These are phyloP conservation scores for Erodium texanum DNA, from an alignment of 441 rosid genomes.

Conservation along the genomic window DNA sequence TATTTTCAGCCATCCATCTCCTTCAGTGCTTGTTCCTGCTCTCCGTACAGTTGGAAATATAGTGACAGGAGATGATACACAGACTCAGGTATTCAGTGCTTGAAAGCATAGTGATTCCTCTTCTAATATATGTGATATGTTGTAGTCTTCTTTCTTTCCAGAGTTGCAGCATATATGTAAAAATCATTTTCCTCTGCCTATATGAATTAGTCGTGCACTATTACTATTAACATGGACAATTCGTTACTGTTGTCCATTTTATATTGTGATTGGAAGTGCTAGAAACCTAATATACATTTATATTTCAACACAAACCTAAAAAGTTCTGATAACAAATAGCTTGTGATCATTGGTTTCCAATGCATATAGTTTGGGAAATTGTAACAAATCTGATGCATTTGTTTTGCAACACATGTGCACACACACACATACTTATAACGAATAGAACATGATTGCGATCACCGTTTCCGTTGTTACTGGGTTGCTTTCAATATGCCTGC, in stretches of 20 bases:
- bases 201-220: too few relatives aligned
- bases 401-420: background rate
- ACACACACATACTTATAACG: too few relatives aligned
- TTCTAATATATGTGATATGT: too few relatives aligned
- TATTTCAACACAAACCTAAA: background rate
- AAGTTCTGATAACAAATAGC: background rate
- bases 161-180: too few relatives aligned
- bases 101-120: too few relatives aligned
- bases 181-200: background rate
- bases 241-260: background rate
- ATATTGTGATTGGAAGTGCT: background rate
- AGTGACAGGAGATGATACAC: constrained; percentile 78
- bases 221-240: too few relatives aligned
- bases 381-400: background rate
- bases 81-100: constrained; percentile 55
- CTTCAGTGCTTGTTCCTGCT: constrained; percentile 82
- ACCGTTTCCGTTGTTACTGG: background rate
- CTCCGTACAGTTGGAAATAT: constrained; percentile 80
- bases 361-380: background rate
- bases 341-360: background rate
- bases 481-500: constrained; percentile 7
- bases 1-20: constrained; percentile 54
- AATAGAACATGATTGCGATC: background rate
- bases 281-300: background rate
- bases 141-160: too few relatives aligned